Conservation (phyloP, 345 rosid genomes). For the Diplotaxis tenuifolia region DNA sequence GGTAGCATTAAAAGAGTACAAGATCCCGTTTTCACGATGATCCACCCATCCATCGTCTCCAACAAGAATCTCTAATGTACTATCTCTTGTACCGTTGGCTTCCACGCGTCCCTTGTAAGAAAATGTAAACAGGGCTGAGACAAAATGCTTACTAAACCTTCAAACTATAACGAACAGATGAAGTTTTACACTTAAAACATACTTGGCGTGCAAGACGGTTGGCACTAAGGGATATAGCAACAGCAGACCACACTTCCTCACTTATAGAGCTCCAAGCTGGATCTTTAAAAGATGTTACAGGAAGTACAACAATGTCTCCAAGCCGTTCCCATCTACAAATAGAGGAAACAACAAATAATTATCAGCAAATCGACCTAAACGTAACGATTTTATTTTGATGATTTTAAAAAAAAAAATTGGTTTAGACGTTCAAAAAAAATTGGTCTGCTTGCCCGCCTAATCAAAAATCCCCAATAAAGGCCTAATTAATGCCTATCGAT, state of each 20-base stretch:
- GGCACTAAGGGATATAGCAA: constrained; percentile 62
- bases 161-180: neutral
- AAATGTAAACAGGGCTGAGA: constrained; percentile 4
- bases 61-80: constrained; percentile 73
- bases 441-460: too few relatives aligned
- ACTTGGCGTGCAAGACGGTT: constrained; percentile 82
- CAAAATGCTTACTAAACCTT: neutral
- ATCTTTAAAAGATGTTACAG: constrained; percentile 72
- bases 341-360: neutral
- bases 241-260: constrained; percentile 67
- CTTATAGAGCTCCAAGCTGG: constrained; percentile 65
- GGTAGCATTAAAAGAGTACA: constrained; percentile 86
- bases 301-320: constrained; percentile 70
- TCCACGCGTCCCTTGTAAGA: constrained; percentile 70
- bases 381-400: too few relatives aligned
- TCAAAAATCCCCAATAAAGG: neutral
- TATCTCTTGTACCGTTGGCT: constrained; percentile 74
- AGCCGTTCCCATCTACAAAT: constrained; percentile 79
- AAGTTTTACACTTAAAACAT: constrained; percentile 22
- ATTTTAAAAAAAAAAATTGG: too few relatives aligned
- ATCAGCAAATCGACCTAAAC: neutral
- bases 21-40: constrained; percentile 80
- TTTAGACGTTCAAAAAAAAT: too few relatives aligned
- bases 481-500: neutral
- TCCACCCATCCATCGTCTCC: constrained; percentile 92